A percentile compares a stretch with the other conserved stretches of the same genome.
These are phyloP conservation scores for Penicillium sp. DNA, from an alignment of 2,329 filamentous ascomycete genomes.

Conservation along the genomic window DNA sequence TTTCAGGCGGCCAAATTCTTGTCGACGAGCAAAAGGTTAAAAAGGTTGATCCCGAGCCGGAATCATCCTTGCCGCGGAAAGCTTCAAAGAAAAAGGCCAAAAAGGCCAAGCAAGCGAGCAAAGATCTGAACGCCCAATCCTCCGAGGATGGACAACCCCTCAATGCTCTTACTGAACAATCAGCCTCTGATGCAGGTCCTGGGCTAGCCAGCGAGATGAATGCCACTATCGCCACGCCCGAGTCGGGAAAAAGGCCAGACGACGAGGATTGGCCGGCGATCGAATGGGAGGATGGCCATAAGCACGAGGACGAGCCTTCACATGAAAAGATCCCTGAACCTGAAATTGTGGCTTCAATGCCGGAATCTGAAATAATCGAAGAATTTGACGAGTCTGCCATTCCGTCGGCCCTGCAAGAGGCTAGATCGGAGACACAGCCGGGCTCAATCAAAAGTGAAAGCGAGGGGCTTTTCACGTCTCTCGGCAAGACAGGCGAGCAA, in stretches of 20 bases:
- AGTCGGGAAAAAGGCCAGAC: conserved; percentile 12
- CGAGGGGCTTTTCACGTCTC: conserved; percentile 9
- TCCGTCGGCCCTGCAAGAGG: conserved; percentile 14
- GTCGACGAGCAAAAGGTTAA: conserved; percentile 1
- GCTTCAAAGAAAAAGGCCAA: conserved; percentile 33
- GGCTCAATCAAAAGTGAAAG: conserved; percentile 9
- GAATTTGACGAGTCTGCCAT: conserved; percentile 1
- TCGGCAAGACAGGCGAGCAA: conserved; percentile 25
- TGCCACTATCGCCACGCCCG: conserved; percentile 4
- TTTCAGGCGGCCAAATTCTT: not conserved
- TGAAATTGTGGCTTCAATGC: conserved; percentile 18
- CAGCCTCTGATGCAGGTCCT: conserved; percentile 2
- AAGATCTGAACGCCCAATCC: not conserved
- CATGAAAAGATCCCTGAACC: conserved; percentile 20
- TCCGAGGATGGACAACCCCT: conserved; percentile 1
- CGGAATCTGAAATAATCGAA: conserved; percentile 8
- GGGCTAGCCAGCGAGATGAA: conserved; percentile 4
- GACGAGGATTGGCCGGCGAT: conserved; percentile 35
- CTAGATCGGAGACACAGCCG: conserved; percentile 3
- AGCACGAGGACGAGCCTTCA: conserved; percentile 18
- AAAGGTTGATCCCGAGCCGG: conserved; percentile 7
- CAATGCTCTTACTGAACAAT: conserved; percentile 2
- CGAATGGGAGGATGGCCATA: conserved; percentile 31
- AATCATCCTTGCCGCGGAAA: conserved; percentile 16
- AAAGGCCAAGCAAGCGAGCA: conserved; percentile 21